phyloP scores from a whole-genome alignment of 176 grass and related monocot species.

The Phoenix dactylifera region DNA sequence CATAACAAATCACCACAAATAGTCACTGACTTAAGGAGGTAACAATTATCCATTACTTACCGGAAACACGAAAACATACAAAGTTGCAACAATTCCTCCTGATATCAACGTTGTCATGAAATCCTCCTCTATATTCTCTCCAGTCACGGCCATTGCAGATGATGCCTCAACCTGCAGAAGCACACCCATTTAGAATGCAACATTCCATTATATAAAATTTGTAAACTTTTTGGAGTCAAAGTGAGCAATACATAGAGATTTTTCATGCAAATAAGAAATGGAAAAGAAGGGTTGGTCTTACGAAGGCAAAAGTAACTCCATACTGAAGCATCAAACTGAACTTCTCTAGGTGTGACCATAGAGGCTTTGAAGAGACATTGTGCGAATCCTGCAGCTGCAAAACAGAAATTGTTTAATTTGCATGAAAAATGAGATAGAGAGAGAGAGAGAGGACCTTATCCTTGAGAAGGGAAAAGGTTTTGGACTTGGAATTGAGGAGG shows the following conservation, averaged over 20 bases:
- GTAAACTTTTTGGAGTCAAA: background rate
- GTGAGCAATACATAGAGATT: too few relatives aligned
- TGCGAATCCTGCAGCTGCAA: slow-evolving; percentile 8
- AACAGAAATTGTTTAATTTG: background rate
- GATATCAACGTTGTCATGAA: slow-evolving; percentile 51
- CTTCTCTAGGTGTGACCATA: slow-evolving; percentile 35
- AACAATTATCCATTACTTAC: slow-evolving; percentile 23
- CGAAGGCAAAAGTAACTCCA: slow-evolving; percentile 51
- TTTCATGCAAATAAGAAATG: background rate
- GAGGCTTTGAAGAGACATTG: background rate
- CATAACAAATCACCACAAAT: background rate
- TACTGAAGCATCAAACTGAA: slow-evolving; percentile 38
- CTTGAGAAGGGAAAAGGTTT: slow-evolving; percentile 31
- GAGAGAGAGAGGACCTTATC: slow-evolving; percentile 23
- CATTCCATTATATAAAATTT: background rate
- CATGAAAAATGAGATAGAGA: background rate
- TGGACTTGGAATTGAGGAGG: slow-evolving; percentile 18
- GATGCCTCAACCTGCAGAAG: slow-evolving; percentile 43
- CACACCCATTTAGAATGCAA: background rate
- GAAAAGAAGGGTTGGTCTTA: slow-evolving; percentile 19
- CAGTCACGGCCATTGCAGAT: slow-evolving; percentile 64
- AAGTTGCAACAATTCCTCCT: slow-evolving; percentile 35
- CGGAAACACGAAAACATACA: slow-evolving; percentile 59
- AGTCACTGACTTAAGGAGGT: background rate
- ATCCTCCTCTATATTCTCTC: slow-evolving; percentile 61